A percentile compares a stretch with the other conserved stretches of the same genome.
These are phyloP conservation scores for Cucumis hystrix DNA, from an alignment of 306 rosid genomes.

Conservation along the genomic window DNA sequence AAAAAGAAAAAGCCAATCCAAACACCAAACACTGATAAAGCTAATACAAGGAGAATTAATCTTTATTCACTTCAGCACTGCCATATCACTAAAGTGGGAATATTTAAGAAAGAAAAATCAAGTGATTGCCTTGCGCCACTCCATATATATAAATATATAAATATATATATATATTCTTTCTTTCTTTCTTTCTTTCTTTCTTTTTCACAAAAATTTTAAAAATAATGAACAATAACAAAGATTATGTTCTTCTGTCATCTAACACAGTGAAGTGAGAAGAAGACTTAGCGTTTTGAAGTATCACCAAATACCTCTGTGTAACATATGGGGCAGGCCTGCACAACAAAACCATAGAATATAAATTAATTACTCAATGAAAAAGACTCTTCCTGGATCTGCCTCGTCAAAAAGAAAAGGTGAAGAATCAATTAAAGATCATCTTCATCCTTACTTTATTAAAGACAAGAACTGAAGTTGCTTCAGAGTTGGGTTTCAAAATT, in stretches of 20 bases:
- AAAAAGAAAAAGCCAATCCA: not conserved
- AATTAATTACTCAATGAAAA: not conserved
- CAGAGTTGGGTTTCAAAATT: not conserved
- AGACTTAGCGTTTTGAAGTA: conserved; percentile 21
- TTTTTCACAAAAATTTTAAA: not conserved
- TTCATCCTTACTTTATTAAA: not conserved
- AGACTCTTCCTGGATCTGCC: not conserved
- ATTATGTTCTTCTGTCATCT: not conserved
- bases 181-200: too few species aligned
- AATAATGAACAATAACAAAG: not conserved
- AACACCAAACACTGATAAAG: not conserved
- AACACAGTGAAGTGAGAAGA: not conserved
- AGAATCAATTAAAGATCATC: not conserved
- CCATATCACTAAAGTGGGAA: not conserved
- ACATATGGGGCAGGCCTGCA: conserved; percentile 94
- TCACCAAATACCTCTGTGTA: conserved; percentile 75
- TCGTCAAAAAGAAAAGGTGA: not conserved
- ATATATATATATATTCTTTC: too few species aligned
- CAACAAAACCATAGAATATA: not conserved
- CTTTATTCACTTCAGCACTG: conserved; percentile 1
- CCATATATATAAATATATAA: not conserved
- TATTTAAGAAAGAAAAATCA: not conserved
- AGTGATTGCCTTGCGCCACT: not conserved
- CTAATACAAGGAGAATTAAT: not conserved
- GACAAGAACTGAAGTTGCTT: not conserved